Conservation (phyloP, 106 monocot species). For the Chionographis japonica region DNA sequence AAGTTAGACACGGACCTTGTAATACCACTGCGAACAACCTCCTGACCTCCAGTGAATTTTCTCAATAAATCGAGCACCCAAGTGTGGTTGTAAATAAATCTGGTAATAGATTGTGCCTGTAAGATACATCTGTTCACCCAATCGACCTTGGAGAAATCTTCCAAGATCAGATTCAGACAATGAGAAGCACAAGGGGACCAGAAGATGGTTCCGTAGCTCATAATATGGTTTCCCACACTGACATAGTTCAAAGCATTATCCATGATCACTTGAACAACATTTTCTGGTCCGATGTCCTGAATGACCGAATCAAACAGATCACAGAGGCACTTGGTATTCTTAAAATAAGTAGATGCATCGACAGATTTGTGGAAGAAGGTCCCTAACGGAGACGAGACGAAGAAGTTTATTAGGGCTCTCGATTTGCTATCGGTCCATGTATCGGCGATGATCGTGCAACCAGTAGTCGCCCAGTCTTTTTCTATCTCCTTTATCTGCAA, state of each 20-base stretch:
- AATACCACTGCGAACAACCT: conserved; percentile 62
- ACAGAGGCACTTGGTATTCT: conserved; percentile 61
- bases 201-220: conserved; percentile 62
- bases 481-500: conserved; percentile 71
- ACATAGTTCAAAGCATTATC: conserved; percentile 64
- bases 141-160: conserved; percentile 77
- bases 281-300: conserved; percentile 80
- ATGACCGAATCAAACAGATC: conserved; percentile 91
- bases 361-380: conserved; percentile 91
- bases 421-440: conserved; percentile 90
- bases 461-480: conserved; percentile 80
- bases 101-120: conserved; percentile 73
- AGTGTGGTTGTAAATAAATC: conserved; percentile 52
- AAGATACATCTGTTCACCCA: conserved; percentile 86
- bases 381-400: conserved; percentile 69
- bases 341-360: conserved; percentile 70
- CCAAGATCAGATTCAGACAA: conserved; percentile 70
- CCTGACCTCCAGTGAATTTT: conserved; percentile 68
- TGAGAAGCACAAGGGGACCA: conserved; percentile 85
- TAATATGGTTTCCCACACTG: conserved; percentile 61
- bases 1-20: conserved; percentile 60
- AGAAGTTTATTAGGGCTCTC: conserved; percentile 73
- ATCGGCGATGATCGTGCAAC: conserved; percentile 87
- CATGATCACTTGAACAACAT: conserved; percentile 85
- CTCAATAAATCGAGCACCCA: conserved; percentile 69